Base-by-base conservation (phyloP, 139 green algal genomes). In the Astrephomene gubernaculifera region DNA sequence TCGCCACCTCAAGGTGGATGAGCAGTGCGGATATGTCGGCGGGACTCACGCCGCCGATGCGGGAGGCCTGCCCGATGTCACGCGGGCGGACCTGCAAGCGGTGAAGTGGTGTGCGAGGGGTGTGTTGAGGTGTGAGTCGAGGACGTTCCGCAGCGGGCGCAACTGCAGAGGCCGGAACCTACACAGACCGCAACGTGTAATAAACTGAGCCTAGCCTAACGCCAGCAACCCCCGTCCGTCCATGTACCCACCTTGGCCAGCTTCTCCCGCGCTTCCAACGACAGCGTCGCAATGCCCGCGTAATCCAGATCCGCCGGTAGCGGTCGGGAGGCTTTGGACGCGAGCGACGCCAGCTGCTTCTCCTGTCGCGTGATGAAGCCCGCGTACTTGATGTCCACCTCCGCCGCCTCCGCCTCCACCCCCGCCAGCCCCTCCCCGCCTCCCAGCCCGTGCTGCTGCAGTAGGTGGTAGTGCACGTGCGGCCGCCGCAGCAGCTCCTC, bases 321-420 rank as follows among this genome's bases (percentile, higher is more conserved):
- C 31, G 82, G 80, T 31, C 86, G 81, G 36, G 70, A 86, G 8
- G 89, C 81, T 85, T 96, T 95, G 9, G 83, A 84, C 35, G 85
- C 88, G 64, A 98, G 64, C 53, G 92, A 79, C 35, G 92, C 84
- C 73, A 97, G 81, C 90, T 98, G 96, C 90, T 95, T 90, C 76
- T 92, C 76, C 87, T 98, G 95, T 3, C 97, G 92, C 8, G 85
- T 69, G 76, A 99, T 98, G 92, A 99, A 99, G 12, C 96, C 97
- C 3, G 91, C 94, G 83, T 99, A 99, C 90, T 99, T 99, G 87
- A 99, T 96, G 61, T 97, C 92, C 36, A 98, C 98, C 90, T 99
- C 97, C 21, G 96, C 96, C 4, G 89, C 92, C 88, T 99, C 96
- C 69, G 94, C 90, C 90, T 98, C 97, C 2, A 67, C 44, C 0